Percentiles rank a stretch among this genome's conserved stretches.
Evolutionary conservation across 2,329 filamentous ascomycete species (phyloP).

Genomic region (Triangularia setosa): DNA sequence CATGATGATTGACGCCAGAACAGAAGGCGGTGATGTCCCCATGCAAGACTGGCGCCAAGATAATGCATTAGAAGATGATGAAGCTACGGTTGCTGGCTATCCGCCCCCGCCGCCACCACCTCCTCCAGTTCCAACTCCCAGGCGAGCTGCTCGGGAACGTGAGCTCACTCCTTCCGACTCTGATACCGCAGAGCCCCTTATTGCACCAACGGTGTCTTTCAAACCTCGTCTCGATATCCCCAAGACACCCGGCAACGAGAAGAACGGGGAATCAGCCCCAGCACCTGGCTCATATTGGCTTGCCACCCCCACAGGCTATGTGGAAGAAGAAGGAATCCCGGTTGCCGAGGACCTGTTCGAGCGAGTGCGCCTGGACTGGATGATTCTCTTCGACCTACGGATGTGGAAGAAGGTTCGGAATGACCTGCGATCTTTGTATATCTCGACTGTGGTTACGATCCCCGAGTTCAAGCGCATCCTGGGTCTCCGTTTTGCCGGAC

Average conservation of each 20-base stretch:
- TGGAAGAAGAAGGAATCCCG: conserved; percentile 57
- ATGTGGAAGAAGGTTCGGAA: conserved; percentile 96
- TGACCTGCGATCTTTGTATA: conserved; percentile 87
- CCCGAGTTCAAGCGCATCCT: conserved; percentile 94
- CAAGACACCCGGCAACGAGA: conserved; percentile 64
- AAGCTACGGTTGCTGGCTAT: conserved; percentile 75
- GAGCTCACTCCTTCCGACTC: conserved; percentile 69
- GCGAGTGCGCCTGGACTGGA: conserved; percentile 85
- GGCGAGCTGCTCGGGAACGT: conserved; percentile 48
- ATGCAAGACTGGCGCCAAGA: conserved; percentile 52
- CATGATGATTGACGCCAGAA: conserved; percentile 53
- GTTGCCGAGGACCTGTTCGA: conserved; percentile 84
- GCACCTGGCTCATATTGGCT: conserved; percentile 78
- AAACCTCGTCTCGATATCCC: conserved; percentile 72
- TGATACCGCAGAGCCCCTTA: conserved; percentile 65
- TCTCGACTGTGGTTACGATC: conserved; percentile 91
- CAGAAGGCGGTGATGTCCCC: conserved; percentile 42
- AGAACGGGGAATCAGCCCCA: conserved; percentile 37
- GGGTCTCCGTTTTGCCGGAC: conserved; percentile 85
- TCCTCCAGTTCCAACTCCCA: conserved; percentile 25
- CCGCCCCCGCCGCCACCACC: conserved; percentile 62
- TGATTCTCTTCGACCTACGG: conserved; percentile 89
- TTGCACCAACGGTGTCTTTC: conserved; percentile 57
- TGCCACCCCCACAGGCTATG: conserved; percentile 69
- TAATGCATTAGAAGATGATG: conserved; percentile 68